Conservation (phyloP, 345 rosid species). For the Balakata baccata region DNA sequence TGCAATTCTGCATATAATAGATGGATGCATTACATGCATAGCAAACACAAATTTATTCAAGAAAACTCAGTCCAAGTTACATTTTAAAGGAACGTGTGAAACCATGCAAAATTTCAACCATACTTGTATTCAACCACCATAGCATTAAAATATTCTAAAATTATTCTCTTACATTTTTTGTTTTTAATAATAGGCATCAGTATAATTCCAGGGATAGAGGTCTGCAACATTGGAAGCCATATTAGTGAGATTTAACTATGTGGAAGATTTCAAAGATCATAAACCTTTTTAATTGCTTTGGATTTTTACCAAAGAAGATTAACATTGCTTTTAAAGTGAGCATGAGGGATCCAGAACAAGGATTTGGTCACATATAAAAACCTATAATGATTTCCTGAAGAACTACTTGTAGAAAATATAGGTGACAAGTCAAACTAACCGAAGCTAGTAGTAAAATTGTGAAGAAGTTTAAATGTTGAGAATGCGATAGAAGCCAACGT, state of each 20-base stretch:
- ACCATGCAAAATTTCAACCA: neutral
- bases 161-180: neutral
- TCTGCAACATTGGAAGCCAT: neutral
- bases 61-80: too few relatives aligned
- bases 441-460: conserved; percentile 94
- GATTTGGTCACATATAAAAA: neutral
- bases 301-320: neutral
- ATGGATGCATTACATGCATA: neutral
- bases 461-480: conserved; percentile 83
- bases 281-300: neutral
- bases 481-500: conserved; percentile 64
- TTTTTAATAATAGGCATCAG: neutral
- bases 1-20: neutral
- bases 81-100: neutral
- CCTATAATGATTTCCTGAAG: neutral
- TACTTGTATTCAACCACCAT: neutral
- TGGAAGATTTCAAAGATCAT: neutral
- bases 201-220: neutral
- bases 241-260: neutral
- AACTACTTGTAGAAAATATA: neutral
- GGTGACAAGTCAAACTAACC: conserved; percentile 45
- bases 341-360: neutral
- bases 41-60: too few relatives aligned
- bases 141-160: neutral
- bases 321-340: neutral